Evolutionary conservation across 768 basidiomycete species (phyloP), one percentile per base, ranked within the genome.

Genomic region (Candolleomyces aberdarensis): DNA sequence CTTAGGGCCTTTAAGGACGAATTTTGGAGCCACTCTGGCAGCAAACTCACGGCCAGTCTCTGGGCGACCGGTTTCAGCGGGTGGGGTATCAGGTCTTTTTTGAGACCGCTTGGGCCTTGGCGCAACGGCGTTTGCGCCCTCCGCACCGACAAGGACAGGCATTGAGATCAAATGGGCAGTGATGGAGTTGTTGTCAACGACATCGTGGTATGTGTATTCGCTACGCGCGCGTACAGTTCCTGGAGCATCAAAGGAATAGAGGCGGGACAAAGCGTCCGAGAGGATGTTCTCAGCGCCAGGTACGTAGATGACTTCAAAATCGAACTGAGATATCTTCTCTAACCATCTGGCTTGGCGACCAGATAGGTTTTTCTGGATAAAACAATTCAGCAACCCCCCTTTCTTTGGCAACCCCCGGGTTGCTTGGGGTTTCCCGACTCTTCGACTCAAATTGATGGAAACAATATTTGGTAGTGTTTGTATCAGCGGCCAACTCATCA

Each of bases 251-350:
- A 63, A 50, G 15, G 59, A 47, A 19, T 67, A 69, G 2, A 71
- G 51, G 0, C 71, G 62, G 0, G 76, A 79, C 9, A 78, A 62
- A 0, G 76, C 72, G 62, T 80, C 76, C 0, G 75, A 71, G 0
- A 73, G 62, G 2, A 63, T 64, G 61, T 80, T 78, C 3, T 69
- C 64, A 3, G 68, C 64, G 0, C 78, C 78, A 0, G 71, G 58
- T 0, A 70, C 54, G 49, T 70, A 71, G 29, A 32, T 63, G 43
- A 64, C 66, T 61, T n/a, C 57, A 32, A 59, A 79, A 40, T 62
- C 51, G 36, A 59, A 62, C 3, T 57, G 14, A 8, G 41, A 26
- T 0, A 81, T 53, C 31, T 69, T 69, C 58, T 77, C 67, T 15
- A 70, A 48, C 79, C 78, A 79, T 0, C 70, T 58, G 0, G 68